Evolutionary conservation across 2,329 filamentous ascomycete genomes (phyloP).

Genomic region (Fusarium beomiforme): DNA sequence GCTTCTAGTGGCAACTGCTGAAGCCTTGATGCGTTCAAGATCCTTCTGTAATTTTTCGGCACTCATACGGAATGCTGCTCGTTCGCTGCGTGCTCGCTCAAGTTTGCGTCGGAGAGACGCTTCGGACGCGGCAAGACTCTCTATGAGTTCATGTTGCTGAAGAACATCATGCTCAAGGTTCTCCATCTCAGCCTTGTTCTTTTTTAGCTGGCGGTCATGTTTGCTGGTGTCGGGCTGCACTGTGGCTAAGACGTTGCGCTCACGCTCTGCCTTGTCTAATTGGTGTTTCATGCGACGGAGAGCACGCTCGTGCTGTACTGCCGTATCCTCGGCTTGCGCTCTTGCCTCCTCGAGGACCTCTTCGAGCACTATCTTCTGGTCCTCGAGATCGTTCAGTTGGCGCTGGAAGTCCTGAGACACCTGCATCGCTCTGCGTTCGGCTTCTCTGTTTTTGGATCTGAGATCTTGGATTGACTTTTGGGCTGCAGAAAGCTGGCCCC

Average conservation of each 20-base stretch:
- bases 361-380: slow-evolving; percentile 67
- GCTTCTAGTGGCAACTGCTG: slow-evolving; percentile 46
- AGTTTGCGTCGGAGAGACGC: slow-evolving; percentile 72
- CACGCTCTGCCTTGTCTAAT: slow-evolving; percentile 61
- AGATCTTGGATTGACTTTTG: slow-evolving; percentile 68
- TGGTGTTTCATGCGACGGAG: slow-evolving; percentile 58
- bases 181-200: slow-evolving; percentile 71
- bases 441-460: slow-evolving; percentile 60
- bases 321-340: slow-evolving; percentile 60
- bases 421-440: slow-evolving; percentile 57
- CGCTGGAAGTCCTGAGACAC: slow-evolving; percentile 60
- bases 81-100: slow-evolving; percentile 74
- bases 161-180: slow-evolving; percentile 77
- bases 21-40: slow-evolving; percentile 57
- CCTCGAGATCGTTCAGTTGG: slow-evolving; percentile 66
- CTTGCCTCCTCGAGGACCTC: slow-evolving; percentile 67
- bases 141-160: slow-evolving; percentile 74
- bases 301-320: slow-evolving; percentile 55
- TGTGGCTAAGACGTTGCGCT: slow-evolving; percentile 52
- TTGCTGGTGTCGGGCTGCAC: slow-evolving; percentile 55
- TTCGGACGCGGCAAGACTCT: slow-evolving; percentile 65
- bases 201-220: slow-evolving; percentile 69
- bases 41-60: slow-evolving; percentile 66
- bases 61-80: slow-evolving; percentile 63
- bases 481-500: slow-evolving; percentile 68